Conservation (phyloP, 305 asterid genomes). For the Vinca major region DNA sequence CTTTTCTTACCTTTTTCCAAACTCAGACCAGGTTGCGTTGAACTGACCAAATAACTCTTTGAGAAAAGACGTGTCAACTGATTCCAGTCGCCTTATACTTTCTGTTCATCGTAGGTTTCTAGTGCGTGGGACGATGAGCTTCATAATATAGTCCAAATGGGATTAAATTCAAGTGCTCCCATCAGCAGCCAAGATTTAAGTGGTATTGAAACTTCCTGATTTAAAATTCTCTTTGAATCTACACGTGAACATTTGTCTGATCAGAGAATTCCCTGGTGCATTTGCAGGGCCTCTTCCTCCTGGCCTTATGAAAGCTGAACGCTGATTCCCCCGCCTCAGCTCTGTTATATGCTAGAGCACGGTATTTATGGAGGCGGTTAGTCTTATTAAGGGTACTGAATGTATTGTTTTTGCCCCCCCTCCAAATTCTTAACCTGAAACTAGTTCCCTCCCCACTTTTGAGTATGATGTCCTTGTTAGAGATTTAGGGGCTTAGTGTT, state of each 20-base stretch:
- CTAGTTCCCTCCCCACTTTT: not conserved
- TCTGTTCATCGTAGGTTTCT: conserved; percentile 26
- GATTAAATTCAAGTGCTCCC: conserved; percentile 42
- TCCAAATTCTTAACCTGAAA: not conserved
- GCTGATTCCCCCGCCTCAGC: not conserved
- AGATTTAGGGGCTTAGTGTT: not conserved
- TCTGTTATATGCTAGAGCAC: not conserved
- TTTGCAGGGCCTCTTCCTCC: conserved; percentile 15
- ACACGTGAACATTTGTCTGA: not conserved
- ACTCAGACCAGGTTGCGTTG: too few relatives aligned
- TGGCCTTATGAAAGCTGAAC: conserved; percentile 18
- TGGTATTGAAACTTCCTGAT: conserved; percentile 24
- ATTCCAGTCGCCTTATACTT: not conserved
- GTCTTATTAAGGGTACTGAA: not conserved
- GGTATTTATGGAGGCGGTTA: not conserved
- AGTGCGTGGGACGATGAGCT: conserved; percentile 63
- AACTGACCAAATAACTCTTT: not conserved
- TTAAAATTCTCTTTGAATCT: not conserved
- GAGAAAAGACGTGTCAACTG: not conserved
- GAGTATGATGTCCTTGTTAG: too few relatives aligned
- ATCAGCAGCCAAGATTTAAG: conserved; percentile 41
- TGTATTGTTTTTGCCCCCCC: not conserved
- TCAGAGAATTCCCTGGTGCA: not conserved
- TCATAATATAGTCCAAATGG: conserved; percentile 63
- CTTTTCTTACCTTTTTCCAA: not conserved